phyloP scores from a whole-genome alignment of 2,329 filamentous ascomycete genomes.

The Aureobasidium sp. region DNA sequence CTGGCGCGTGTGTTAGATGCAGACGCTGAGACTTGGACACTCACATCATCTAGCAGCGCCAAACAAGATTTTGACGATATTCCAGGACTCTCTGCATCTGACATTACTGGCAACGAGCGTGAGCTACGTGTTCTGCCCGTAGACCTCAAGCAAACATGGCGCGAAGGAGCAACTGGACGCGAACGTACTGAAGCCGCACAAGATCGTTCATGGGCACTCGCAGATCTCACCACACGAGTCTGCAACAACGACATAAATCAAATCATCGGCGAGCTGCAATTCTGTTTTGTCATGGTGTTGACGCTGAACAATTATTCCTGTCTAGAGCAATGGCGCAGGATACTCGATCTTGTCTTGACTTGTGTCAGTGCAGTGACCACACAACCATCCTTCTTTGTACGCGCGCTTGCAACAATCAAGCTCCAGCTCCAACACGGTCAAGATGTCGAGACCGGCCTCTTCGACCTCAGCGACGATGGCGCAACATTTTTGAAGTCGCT shows the following conservation, averaged over 20 bases:
- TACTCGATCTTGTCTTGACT: slow-evolving; percentile 49
- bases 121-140: slow-evolving; percentile 49
- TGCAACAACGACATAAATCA: slow-evolving; percentile 15
- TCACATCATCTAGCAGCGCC: slow-evolving; percentile 51
- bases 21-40: slow-evolving; percentile 41
- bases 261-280: slow-evolving; percentile 51
- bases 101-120: slow-evolving; percentile 30
- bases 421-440: slow-evolving; percentile 48
- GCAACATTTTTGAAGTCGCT: slow-evolving; percentile 44
- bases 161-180: slow-evolving; percentile 50
- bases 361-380: slow-evolving; percentile 43
- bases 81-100: slow-evolving; percentile 39
- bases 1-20: slow-evolving; percentile 43
- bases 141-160: slow-evolving; percentile 54
- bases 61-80: slow-evolving; percentile 49
- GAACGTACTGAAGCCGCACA: slow-evolving; percentile 54
- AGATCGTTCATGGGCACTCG: slow-evolving; percentile 54
- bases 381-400: slow-evolving; percentile 42
- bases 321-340: slow-evolving; percentile 55
- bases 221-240: slow-evolving; percentile 36
- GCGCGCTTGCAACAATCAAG: slow-evolving; percentile 40
- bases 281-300: slow-evolving; percentile 53
- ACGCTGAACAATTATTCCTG: slow-evolving; percentile 59
- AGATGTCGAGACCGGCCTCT: slow-evolving; percentile 52
- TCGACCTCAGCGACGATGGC: slow-evolving; percentile 49